Evolutionary conservation across 495 filamentous ascomycete species (phyloP).

Genomic region (Hapsidospora chrysogenum): DNA sequence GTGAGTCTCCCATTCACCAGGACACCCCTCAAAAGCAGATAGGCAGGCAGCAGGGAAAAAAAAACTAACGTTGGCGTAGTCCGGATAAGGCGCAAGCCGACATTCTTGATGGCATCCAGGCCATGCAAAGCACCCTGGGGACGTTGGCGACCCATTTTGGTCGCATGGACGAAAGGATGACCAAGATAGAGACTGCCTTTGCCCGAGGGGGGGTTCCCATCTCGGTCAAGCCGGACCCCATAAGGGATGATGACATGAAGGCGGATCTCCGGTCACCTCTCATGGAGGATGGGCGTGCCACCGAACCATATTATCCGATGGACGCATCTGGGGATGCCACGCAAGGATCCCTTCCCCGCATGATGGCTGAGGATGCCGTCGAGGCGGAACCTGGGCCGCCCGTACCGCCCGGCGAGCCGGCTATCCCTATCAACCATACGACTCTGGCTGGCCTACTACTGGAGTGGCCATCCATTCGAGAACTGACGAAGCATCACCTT

Average conservation of each 20-base stretch:
- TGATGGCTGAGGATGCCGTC: conserved; percentile 22
- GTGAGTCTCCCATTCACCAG: conserved; percentile 21
- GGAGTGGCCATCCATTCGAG: conserved; percentile 49
- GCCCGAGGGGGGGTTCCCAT: conserved; percentile 4
- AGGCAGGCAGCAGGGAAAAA: not conserved
- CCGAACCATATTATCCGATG: too few species aligned
- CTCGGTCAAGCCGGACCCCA: not conserved
- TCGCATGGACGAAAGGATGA: conserved; percentile 1
- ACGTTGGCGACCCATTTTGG: not conserved
- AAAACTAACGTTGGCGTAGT: too few species aligned
- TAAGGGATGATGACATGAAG: not conserved
- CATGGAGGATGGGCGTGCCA: too few species aligned
- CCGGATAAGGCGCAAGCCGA: conserved; percentile 35
- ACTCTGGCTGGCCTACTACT: conserved; percentile 65
- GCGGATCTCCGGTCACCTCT: too few species aligned
- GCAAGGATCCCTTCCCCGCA: too few species aligned
- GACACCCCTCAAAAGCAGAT: not conserved
- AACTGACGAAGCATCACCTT: conserved; percentile 29
- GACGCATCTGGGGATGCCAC: too few species aligned
- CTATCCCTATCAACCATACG: conserved; percentile 62
- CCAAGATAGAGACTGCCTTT: conserved; percentile 7
- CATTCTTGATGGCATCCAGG: conserved; percentile 20
- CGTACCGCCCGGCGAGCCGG: conserved; percentile 35
- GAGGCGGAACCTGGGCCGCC: conserved; percentile 26
- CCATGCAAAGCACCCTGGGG: conserved; percentile 6